These are phyloP conservation scores for Grammothele lineata DNA, from an alignment of 768 basidiomycete species.

Conservation along the genomic window DNA sequence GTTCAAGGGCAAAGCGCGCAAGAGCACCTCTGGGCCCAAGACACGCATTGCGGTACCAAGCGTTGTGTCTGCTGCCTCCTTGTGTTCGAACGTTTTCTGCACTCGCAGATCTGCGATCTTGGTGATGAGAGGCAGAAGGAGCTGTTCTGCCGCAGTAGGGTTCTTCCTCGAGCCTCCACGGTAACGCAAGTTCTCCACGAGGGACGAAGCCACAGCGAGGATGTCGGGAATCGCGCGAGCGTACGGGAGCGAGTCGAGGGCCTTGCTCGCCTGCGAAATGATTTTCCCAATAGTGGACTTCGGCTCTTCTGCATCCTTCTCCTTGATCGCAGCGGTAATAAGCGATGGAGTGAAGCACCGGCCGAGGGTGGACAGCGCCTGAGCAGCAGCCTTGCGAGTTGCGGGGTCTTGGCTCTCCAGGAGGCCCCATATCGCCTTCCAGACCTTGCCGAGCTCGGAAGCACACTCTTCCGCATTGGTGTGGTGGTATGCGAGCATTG, in stretches of 20 bases:
- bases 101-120: constrained; percentile 71
- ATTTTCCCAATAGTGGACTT: constrained; percentile 60
- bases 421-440: constrained; percentile 75
- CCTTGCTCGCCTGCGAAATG: constrained; percentile 58
- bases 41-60: constrained; percentile 79
- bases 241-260: constrained; percentile 68
- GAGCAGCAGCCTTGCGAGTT: constrained; percentile 59
- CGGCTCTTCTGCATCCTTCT: constrained; percentile 36
- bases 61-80: constrained; percentile 79
- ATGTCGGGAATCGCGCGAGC: constrained; percentile 77
- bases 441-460: constrained; percentile 55
- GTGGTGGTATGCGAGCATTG: constrained; percentile 60
- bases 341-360: constrained; percentile 68
- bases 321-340: constrained; percentile 48
- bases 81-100: constrained; percentile 84
- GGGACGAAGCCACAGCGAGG: constrained; percentile 64
- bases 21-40: constrained; percentile 77
- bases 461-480: constrained; percentile 48
- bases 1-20: constrained; percentile 77
- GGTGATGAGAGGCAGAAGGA: constrained; percentile 66
- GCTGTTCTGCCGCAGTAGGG: constrained; percentile 59
- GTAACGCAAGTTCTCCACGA: constrained; percentile 59
- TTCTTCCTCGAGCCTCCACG: constrained; percentile 37
- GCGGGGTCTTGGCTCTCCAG: constrained; percentile 63
- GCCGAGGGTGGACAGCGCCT: constrained; percentile 58